Evolutionary conservation across 768 basidiomycete species (phyloP), one percentile per base, ranked within the genome.

Genomic region (Leccinum barrowsii): DNA sequence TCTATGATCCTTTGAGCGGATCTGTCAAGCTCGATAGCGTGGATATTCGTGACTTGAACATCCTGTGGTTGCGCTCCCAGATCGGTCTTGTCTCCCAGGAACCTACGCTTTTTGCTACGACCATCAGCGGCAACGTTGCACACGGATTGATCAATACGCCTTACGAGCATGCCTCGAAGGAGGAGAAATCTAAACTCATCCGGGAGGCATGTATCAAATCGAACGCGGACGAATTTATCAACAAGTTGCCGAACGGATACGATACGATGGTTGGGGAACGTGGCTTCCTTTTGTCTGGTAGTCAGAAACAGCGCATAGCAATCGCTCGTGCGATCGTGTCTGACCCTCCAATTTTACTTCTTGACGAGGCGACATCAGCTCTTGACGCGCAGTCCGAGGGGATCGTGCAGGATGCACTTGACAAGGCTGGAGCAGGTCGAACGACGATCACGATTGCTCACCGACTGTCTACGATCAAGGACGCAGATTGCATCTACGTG

Each of bases 191-290:
- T 56, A 79, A 77, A 40, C 72, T 94, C 19, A 82, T 95, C 75
- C 88, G 90, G 74, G 85, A 91, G 52, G 93, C 93, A 2, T 92
- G 90, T 63, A 75, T 92, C 74, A 92, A 93, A 70, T 86, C 93
- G 3, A 95, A 95, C 65, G 92, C 92, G 0, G 89, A 95, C 63
- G 87, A 86, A n/a, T 95, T 94, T 71, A 86, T 95, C 62, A 78
- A 76, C 58, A 90, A 90, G 66, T 75, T 95, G 4, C 91, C 93
- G 0, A 71, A 84, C 17, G 90, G 90, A 1, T 95, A 94, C 66
- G 87, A 93, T 40, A 95, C 92, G 10, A 78, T 91, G 78, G 92
- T 94, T 30, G 92, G 92, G 34, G 92, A 95, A 71, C 85, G 90
- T 56, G 92, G 92, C 2, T 91, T 93, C 79, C 74, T 94, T 32